phyloP scores from a whole-genome alignment of 176 grass and related monocot genomes.

The Juncus effusus region DNA sequence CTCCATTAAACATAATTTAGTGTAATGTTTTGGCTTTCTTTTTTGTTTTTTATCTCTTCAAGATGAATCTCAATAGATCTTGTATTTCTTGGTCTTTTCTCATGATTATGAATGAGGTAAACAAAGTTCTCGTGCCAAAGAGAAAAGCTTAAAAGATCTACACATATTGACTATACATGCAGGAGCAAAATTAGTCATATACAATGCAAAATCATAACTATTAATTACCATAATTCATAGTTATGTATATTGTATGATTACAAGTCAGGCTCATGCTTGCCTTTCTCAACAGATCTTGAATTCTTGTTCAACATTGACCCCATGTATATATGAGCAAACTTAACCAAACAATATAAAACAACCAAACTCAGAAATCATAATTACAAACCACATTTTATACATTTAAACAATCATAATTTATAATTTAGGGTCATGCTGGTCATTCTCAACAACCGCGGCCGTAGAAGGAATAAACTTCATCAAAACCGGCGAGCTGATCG shows the following conservation, averaged over 20 bases:
- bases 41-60: background rate
- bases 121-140: background rate
- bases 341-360: background rate
- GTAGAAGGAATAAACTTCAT: conserved; percentile 35
- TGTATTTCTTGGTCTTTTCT: background rate
- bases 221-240: too few relatives aligned
- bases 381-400: too few relatives aligned
- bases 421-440: conserved; percentile 32
- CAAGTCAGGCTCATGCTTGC: background rate
- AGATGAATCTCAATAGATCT: background rate
- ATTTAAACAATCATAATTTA: background rate
- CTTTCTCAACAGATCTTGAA: background rate
- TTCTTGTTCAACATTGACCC: background rate
- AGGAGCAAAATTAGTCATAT: background rate
- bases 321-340: background rate
- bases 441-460: conserved; percentile 2
- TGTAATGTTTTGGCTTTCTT: background rate
- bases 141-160: background rate
- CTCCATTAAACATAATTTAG: background rate
- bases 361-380: too few relatives aligned
- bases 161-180: background rate
- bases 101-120: background rate
- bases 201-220: too few relatives aligned
- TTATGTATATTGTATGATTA: background rate
- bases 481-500: background rate